Conservation (phyloP, 2,329 filamentous ascomycete genomes). For the Aspergillus fumigatus region DNA sequence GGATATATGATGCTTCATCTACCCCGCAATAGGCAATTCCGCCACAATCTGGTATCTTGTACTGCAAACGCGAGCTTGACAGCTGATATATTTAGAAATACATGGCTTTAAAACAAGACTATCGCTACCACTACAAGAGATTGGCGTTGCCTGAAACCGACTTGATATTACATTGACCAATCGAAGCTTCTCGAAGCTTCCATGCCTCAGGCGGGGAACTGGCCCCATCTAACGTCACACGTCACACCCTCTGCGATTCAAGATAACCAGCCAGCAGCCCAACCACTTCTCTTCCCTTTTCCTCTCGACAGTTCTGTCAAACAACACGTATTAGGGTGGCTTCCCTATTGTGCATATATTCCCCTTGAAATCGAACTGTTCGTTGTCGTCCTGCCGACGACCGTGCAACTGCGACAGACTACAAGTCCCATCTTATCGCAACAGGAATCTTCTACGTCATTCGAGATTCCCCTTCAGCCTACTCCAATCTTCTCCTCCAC, state of each 20-base stretch:
- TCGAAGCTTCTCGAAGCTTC: constrained; percentile 39
- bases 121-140: background rate
- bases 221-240: constrained; percentile 26
- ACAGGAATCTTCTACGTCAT: constrained; percentile 33
- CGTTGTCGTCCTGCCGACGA: background rate
- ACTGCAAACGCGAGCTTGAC: too few species aligned
- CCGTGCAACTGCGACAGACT: constrained; percentile 1
- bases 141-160: background rate
- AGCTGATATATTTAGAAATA: background rate
- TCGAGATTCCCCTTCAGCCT: constrained; percentile 21
- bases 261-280: constrained; percentile 9
- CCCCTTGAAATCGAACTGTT: background rate
- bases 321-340: background rate
- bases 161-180: background rate
- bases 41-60: background rate
- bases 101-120: background rate
- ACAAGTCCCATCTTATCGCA: constrained; percentile 1
- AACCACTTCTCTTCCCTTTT: background rate
- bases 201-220: constrained; percentile 6
- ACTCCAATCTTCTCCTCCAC: constrained; percentile 3
- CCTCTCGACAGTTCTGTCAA: background rate
- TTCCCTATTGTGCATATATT: background rate
- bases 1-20: background rate
- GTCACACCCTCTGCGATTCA: constrained; percentile 19
- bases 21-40: constrained; percentile 1